Evolutionary conservation across 805 yeast genomes (phyloP).

Genomic region (Starmerella floris): DNA sequence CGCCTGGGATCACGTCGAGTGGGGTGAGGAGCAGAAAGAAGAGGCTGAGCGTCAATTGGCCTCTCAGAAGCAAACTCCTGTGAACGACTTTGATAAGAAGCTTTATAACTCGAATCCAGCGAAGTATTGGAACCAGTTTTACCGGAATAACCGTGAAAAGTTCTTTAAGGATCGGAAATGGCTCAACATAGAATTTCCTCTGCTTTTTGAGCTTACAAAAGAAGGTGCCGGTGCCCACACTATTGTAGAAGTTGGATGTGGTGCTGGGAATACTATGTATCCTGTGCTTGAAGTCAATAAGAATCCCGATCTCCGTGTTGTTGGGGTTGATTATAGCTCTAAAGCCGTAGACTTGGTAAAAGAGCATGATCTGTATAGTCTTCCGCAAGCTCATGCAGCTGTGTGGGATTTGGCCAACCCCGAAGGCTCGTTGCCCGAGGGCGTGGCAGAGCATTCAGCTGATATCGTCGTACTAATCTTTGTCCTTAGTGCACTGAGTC

Average conservation of each 20-base stretch:
- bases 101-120: constrained; percentile 77
- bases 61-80: constrained; percentile 70
- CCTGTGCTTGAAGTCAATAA: constrained; percentile 75
- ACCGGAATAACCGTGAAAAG: constrained; percentile 78
- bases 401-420: constrained; percentile 92
- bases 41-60: constrained; percentile 64
- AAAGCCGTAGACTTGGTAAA: constrained; percentile 81
- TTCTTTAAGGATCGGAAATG: constrained; percentile 95
- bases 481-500: constrained; percentile 83
- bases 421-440: constrained; percentile 65
- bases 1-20: constrained; percentile 95
- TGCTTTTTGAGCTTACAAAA: constrained; percentile 63
- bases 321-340: constrained; percentile 81
- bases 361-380: constrained; percentile 45
- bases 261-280: constrained; percentile 93
- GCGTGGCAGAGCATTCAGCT: constrained; percentile 64
- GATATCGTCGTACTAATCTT: constrained; percentile 92
- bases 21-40: constrained; percentile 80
- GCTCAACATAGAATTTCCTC: constrained; percentile 89
- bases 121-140: constrained; percentile 88
- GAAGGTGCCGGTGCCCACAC: constrained; percentile 55
- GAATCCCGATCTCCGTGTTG: constrained; percentile 58
- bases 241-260: constrained; percentile 90
- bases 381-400: constrained; percentile 57
- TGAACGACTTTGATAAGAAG: constrained; percentile 68